Base-by-base conservation (phyloP, 2,329 filamentous ascomycete species). In the Cercospora canescens region DNA sequence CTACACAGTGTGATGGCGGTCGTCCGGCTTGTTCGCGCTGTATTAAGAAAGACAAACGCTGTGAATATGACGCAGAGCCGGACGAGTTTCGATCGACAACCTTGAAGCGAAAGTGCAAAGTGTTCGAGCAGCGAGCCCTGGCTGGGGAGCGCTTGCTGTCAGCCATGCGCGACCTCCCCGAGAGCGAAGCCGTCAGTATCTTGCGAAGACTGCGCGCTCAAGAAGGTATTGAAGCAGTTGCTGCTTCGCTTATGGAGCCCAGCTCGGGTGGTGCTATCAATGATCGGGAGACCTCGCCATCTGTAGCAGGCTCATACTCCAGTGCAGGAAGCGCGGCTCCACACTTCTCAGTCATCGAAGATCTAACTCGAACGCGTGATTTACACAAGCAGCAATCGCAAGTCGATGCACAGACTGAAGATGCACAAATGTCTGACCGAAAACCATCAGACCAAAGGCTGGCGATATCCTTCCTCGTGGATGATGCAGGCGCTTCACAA, bases 1-100 rank as follows among this genome's bases (percentile, higher is more conserved):
- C 52, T 34, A n/a, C 52, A 18, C 21, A 63, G 54, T 63, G 62
- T 37, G 55, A 58, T 35, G 62, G 54, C 37, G 24, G 11, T 16
- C 62, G 62, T 30, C 62, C 62, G 7, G 39, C 24, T 14, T 63
- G 62, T 39, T 45, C 54, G n/a, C 52, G 45, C 37, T 63, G 62
- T 37, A 30, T 32, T 18, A 39, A 54, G 9, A 59, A 32, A 52
- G 9, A 55, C 30, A 59, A 34, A n/a, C 26, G 8, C 14, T 63
- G 62, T 26, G 30, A 24, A n/a, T 63, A 59, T 16, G 62, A 63
- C 6, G 62, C 62, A 16, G 62, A 58, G 39, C 62, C 54, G 11
- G 62, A 63, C 16, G 62, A 63, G 21, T 50, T 59, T 59, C 52
- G 62, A 14, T 35, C 62, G 9, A 32, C 54, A 8, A 50, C 62